Base-by-base conservation (phyloP, 140 eudicot genomes). In the Anethum foeniculum region DNA sequence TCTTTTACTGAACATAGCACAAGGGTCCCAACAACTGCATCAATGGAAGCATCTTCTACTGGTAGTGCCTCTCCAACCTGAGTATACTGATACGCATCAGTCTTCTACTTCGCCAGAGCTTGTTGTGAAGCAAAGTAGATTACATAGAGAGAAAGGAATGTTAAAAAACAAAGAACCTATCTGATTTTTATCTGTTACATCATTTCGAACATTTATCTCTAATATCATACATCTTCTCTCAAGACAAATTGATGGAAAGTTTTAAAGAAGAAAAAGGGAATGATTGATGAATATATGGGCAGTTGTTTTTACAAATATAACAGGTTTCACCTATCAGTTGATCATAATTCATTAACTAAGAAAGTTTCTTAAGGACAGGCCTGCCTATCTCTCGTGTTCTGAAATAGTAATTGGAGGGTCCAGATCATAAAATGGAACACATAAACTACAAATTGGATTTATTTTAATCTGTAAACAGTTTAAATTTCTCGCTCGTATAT, bases 61-160 rank as follows among this genome's bases (percentile, higher is more conserved):
- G 98, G 98, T 85, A 94, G 86, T 23, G 94, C 88, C 89, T 94
- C 98, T 44, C 88, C 97, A 74, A 94, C 98, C 98, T 94, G 87
- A 80, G 85, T 65, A 75, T 87, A 54, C 36, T 34, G 58, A 30
- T 76, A 18, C 10, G 6, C 28, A 25, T 68, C 54, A 84, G 78
- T 44, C 34, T 39, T 60, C 28, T 41, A 78, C 9, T 38, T 41
- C 7, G 4, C 77, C 27, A 43, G 28, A 19, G 18, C 10, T 73
- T 73, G 77, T 21, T 41, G 21, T 13, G 13, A 72, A 38, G 46
- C 77, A 72, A 72, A 41, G 77, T 16, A 39, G 21, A 47, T 19
- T 73, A 73, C 15, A 73, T 73, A 23, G 8, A 73, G 34, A 21
- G 32, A 43, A 73, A 28, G 21, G 39, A 64, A 25, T 21, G 25